Conservation (phyloP, 257 asterid genomes). For the Ajuga chamaepitys region DNA sequence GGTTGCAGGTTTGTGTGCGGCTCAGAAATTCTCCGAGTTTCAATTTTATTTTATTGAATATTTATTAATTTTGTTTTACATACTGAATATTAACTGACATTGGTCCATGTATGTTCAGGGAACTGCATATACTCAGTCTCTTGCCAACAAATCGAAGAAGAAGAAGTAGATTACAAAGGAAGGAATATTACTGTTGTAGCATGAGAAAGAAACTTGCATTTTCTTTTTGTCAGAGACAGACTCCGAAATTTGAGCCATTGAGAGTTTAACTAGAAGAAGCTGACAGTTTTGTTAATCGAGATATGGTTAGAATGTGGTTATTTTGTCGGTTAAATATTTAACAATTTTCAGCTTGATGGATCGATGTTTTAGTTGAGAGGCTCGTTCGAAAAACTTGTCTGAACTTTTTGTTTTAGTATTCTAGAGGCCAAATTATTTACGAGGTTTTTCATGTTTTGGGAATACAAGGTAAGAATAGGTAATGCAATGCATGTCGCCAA, state of each 20-base stretch:
- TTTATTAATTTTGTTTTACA: neutral
- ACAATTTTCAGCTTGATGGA: neutral
- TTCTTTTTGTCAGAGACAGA: constrained; percentile 15
- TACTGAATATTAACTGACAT: neutral
- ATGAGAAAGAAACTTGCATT: constrained; percentile 25
- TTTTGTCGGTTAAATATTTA: constrained; percentile 1
- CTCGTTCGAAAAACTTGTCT: too few species aligned
- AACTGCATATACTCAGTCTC: constrained; percentile 69
- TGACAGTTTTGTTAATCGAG: constrained; percentile 40
- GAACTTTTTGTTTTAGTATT: too few species aligned
- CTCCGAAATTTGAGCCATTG: constrained; percentile 15
- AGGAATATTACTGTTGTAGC: constrained; percentile 41
- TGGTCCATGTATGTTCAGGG: constrained; percentile 46
- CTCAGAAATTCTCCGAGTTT: neutral
- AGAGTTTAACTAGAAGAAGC: constrained; percentile 19
- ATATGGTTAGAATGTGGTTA: constrained; percentile 8
- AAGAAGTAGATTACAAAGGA: constrained; percentile 55
- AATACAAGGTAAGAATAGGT: too few species aligned
- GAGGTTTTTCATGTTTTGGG: too few species aligned
- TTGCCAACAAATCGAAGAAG: constrained; percentile 70
- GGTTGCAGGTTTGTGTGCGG: constrained; percentile 73
- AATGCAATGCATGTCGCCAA: too few species aligned
- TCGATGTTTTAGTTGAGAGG: too few species aligned
- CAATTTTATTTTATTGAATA: neutral
- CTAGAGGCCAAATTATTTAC: too few species aligned